Conservation (phyloP, 371 early-diverging fungal genomes). For the Choanephora cucurbitarum region DNA sequence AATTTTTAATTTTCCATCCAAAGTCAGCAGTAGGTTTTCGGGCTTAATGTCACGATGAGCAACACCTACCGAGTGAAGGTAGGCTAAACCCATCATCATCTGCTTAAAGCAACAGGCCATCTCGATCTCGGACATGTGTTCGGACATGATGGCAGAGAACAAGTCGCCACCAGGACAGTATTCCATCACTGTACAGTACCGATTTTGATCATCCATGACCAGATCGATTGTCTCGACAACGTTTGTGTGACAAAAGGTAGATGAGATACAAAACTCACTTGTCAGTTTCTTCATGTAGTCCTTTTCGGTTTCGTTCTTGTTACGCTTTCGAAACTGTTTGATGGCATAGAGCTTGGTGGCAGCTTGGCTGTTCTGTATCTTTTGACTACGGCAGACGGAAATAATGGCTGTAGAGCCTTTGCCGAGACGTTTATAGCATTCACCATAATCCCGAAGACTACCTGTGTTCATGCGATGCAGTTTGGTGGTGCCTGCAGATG, state of each 20-base stretch:
- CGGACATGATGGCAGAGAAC: slow-evolving; percentile 67
- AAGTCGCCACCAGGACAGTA: slow-evolving; percentile 80
- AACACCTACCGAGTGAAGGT: slow-evolving; percentile 91
- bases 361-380: neutral
- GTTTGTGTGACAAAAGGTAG: slow-evolving; percentile 84
- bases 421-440: slow-evolving; percentile 77
- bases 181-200: slow-evolving; percentile 96
- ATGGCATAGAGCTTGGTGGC: slow-evolving; percentile 78
- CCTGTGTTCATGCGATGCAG: slow-evolving; percentile 20
- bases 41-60: slow-evolving; percentile 87
- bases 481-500: slow-evolving; percentile 10
- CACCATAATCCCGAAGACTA: slow-evolving; percentile 65
- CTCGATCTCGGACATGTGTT: slow-evolving; percentile 65
- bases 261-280: slow-evolving; percentile 91
- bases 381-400: slow-evolving; percentile 63
- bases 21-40: slow-evolving; percentile 89
- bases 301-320: slow-evolving; percentile 82
- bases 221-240: slow-evolving; percentile 91
- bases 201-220: slow-evolving; percentile 78
- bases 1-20: slow-evolving; percentile 81
- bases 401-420: slow-evolving; percentile 89
- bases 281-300: slow-evolving; percentile 90
- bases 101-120: slow-evolving; percentile 88
- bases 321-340: slow-evolving; percentile 89
- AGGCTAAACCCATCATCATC: slow-evolving; percentile 81